Evolutionary conservation across 2,329 filamentous ascomycete species (phyloP).

Genomic region (Beauveria rudraprayagi): DNA sequence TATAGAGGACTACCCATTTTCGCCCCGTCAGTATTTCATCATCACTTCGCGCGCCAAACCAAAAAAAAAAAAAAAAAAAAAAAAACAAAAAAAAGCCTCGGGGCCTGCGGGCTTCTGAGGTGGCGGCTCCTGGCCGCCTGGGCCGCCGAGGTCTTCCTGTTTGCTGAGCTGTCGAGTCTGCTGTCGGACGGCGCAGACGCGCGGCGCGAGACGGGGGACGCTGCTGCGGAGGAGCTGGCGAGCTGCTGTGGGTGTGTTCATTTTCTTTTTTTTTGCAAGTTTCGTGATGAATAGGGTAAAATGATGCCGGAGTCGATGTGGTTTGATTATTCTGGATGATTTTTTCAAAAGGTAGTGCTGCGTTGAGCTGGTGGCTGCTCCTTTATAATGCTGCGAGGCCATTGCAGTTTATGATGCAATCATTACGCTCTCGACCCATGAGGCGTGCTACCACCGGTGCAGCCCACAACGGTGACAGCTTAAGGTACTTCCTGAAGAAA

Average conservation of each 20-base stretch:
- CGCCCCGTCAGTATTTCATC: background rate
- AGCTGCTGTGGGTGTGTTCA: background rate
- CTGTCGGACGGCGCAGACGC: background rate
- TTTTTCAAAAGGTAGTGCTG: background rate
- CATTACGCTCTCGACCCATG: background rate
- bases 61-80: too few species aligned
- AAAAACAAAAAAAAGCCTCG: slow-evolving; percentile 19
- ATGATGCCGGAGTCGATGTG: background rate
- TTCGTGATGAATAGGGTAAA: too few species aligned
- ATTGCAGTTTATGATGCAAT: slow-evolving; percentile 5
- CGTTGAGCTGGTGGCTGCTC: background rate
- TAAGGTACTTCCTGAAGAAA: background rate
- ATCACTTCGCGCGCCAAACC: too few species aligned
- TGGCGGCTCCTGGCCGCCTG: slow-evolving; percentile 24
- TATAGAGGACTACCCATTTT: slow-evolving; percentile 19
- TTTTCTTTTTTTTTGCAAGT: background rate
- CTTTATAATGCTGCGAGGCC: background rate
- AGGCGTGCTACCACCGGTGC: background rate
- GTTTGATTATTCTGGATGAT: too few species aligned
- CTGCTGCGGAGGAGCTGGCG: slow-evolving; percentile 2
- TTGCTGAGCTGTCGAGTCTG: slow-evolving; percentile 6
- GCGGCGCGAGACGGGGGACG: background rate
- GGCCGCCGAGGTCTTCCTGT: slow-evolving; percentile 24
- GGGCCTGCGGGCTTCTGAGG: slow-evolving; percentile 21
- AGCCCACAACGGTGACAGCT: background rate